Evolutionary conservation across 2,329 filamentous ascomycete species (phyloP), one percentile per base, ranked within the genome.

Genomic region (Trichoderma atrobrunneum): DNA sequence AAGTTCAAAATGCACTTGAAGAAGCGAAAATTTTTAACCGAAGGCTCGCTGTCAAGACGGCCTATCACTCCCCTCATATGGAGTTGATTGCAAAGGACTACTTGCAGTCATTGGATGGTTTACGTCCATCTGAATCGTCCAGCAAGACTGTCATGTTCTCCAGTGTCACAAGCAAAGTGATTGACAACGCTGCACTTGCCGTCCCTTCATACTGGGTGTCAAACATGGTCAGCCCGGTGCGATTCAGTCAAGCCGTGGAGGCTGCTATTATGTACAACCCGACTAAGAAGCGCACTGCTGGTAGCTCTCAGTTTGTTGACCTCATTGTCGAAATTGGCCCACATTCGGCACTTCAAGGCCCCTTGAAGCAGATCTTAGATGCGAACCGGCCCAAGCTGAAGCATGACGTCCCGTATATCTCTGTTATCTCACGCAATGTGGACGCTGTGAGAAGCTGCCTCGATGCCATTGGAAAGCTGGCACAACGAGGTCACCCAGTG

Each of bases 61-160:
- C 85, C 0, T 87, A 87, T 67, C 85, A 87, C 76, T 87, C 85
- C 0, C 80, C 79, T 1, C 85, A 87, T 74, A 87, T 87, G 85
- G 24, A 60, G 18, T 59, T 70, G 4, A 75, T 75, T 14, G 75
- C 71, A 24, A 59, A 68, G 2, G 71, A 62, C 2, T 79, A 78
- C 28, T 30, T 14, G 16, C 76, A 73, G 28, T 77, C 75, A 2
- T 77, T 76, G 8, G 3, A 18, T 1, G 16, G 36, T 4, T 3
- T 39, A 12, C 6, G 36, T 3, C 36, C 36, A 39, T 39, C 36
- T 39, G 36, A 39, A 2, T 39, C 16, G 1, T 39, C 16, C 2
- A 3, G 7, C 0, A 39, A 39, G 36, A 39, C 16, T 1, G 36
- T 39, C 36, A 39, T 39, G 36, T 39, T 39, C 36, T 39, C 36